Evolutionary conservation across 2,329 filamentous ascomycete species (phyloP), one percentile per base, ranked within the genome.

Genomic region (Shiraia bambusicola): DNA sequence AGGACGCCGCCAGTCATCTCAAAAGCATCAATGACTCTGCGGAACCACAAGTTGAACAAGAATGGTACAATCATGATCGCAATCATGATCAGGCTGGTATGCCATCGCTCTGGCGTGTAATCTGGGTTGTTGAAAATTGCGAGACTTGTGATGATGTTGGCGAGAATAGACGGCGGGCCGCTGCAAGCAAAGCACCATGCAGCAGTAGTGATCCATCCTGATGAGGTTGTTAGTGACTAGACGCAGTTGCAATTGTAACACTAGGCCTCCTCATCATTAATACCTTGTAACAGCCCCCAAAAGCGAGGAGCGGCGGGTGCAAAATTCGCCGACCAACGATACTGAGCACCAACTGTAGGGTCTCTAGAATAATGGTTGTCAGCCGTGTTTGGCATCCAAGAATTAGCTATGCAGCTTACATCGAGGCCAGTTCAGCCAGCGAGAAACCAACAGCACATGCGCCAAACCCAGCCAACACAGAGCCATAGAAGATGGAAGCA

Each of bases 31-130:
- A 79, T 58, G 1, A 72, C 44, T 10, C 66, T 69, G 1, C 71
- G 70, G n/a, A 72, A 66, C 29, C 72, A 65, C 2, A 71, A 67
- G 47, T 79, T 79, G 42, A 73, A 65, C 2, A 57, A 44, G 5
- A 72, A 56, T 1, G 69, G 61, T 3, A 73, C 45, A 1, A 66
- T 13, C 15, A 70, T 63, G 22, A 73, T 56, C 1, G 70, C 72
- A 45, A 72, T 74, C 49, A 72, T 70, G 9, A 79, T 58, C 2
- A 79, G 60, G 2, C 75, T 77, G 1, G 66, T 72, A 34, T 79
- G 76, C 74, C 74, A 79, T 15, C 63, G 52, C 38, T 73, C 39
- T 1, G 61, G 52, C 1, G 56, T 43, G 42, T 75, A 74, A 2
- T 45, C 45, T 2, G 54, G 45, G 24, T 73, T 51, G 31, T 71